phyloP scores from a whole-genome alignment of 2,329 filamentous ascomycete species.

The Ceratocystis colombiana region DNA sequence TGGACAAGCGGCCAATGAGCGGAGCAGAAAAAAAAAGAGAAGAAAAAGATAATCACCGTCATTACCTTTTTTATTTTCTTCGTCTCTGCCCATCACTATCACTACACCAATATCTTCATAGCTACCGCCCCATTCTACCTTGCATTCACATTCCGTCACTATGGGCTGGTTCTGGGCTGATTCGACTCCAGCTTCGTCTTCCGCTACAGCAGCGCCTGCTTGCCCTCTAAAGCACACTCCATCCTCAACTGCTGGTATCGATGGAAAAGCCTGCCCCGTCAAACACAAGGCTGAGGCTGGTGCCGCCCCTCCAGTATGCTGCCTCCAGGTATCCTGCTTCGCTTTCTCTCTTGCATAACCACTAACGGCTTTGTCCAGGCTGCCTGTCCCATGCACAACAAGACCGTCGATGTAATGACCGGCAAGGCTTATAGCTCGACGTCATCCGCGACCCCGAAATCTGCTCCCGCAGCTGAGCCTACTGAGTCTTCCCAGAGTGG shows the following conservation, averaged over 20 bases:
- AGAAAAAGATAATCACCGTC: slow-evolving; percentile 18
- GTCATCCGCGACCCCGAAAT: slow-evolving; percentile 30
- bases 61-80: not conserved
- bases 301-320: slow-evolving; percentile 20
- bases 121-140: slow-evolving; percentile 18
- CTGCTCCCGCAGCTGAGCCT: slow-evolving; percentile 42
- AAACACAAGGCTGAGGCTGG: slow-evolving; percentile 19
- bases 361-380: slow-evolving; percentile 33
- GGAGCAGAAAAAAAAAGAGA: slow-evolving; percentile 18
- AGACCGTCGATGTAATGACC: slow-evolving; percentile 40
- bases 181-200: slow-evolving; percentile 32
- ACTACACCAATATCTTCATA: not conserved
- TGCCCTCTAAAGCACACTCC: slow-evolving; percentile 22
- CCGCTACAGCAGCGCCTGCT: slow-evolving; percentile 11
- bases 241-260: not conserved
- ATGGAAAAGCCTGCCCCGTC: slow-evolving; percentile 14
- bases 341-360: not conserved
- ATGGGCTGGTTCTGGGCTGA: slow-evolving; percentile 61
- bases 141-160: slow-evolving; percentile 22
- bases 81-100: not conserved
- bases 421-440: slow-evolving; percentile 29
- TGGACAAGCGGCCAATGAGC: slow-evolving; percentile 18
- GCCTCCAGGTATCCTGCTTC: not conserved
- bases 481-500: slow-evolving; percentile 32
- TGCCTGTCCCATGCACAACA: slow-evolving; percentile 50